Evolutionary conservation across 805 yeast genomes (phyloP), one percentile per base, ranked within the genome.

Genomic region (Tetrapisispora taiwanensis): DNA sequence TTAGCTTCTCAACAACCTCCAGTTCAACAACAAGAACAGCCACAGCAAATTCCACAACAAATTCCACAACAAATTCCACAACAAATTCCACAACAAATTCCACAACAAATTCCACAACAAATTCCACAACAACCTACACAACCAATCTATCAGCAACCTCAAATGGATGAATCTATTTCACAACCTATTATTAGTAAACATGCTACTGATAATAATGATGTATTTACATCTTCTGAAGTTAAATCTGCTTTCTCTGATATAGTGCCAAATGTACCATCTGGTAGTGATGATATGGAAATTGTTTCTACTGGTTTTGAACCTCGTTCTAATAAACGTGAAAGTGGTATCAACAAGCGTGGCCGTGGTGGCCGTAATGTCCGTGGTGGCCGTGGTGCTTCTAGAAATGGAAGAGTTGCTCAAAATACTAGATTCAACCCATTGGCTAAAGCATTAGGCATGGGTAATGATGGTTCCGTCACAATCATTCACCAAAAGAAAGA

Each of bases 401-500:
- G 39, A 34, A 31, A 31, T 24, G 45, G 19, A 13, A 42, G 41
- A 36, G 28, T 52, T 35, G 60, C 60, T 32, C 51, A 52, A 17
- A 55, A 57, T 42, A 62, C 55, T 44, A 54, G 65, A 28, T 60
- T 66, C 28, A 61, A 68, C 30, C 71, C 69, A 39, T 51, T 62
- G 41, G 73, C 73, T 1, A 54, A 63, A 42, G 66, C 67, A 15
- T 52, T 69, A 17, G 67, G 72, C 12, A 52, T 59, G 52, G 50
- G 54, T 13, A 56, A 52, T 34, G 59, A 52, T 34, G 47, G 50
- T 41, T 60, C 46, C 53, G 41, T 53, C 28, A 60, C 56, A 20
- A 47, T 75, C 44, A 70, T 70, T 18, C 73, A 70, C 40, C 63
- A 70, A 52, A 69, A 74, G 52, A 72, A 78, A 57, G 72, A 70